These are phyloP conservation scores for Cruciata laevipes DNA, from an alignment of 257 asterid species.

Conservation along the genomic window DNA sequence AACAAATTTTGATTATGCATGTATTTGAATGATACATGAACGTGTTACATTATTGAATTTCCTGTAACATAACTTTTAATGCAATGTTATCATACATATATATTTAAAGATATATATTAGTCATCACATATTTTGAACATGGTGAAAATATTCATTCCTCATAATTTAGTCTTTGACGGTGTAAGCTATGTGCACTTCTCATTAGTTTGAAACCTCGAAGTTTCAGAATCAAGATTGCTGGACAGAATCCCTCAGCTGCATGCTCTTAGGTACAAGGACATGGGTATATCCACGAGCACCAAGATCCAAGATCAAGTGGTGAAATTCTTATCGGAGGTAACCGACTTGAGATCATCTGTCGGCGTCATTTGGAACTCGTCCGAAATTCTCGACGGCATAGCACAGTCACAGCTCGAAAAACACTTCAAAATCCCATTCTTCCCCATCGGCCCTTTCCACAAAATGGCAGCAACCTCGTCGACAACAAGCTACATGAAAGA, in stretches of 20 bases:
- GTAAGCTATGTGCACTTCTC: neutral
- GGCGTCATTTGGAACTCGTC: conserved; percentile 27
- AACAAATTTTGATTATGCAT: too few relatives aligned
- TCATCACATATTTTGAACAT: too few relatives aligned
- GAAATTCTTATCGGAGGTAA: neutral
- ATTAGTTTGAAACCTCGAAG: neutral
- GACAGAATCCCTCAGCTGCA: conserved; percentile 23
- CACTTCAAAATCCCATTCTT: conserved; percentile 25
- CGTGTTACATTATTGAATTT: too few relatives aligned
- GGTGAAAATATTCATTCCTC: too few relatives aligned
- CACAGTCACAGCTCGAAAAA: conserved; percentile 13
- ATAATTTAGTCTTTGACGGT: too few relatives aligned
- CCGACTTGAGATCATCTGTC: conserved; percentile 15
- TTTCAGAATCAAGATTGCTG: conserved; percentile 23
- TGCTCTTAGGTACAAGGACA: conserved; percentile 29
- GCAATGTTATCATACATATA: too few relatives aligned
- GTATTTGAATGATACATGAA: too few relatives aligned
- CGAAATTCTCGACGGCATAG: conserved; percentile 22
- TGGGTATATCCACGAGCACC: neutral
- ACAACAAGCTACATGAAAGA: conserved; percentile 19
- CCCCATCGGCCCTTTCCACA: conserved; percentile 33
- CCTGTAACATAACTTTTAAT: too few relatives aligned
- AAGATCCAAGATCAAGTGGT: conserved; percentile 8
- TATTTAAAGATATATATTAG: too few relatives aligned
- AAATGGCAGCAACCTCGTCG: conserved; percentile 12